Evolutionary conservation across 2,329 filamentous ascomycete species (phyloP), one percentile per base, ranked within the genome.

Genomic region (Colletotrichum plurivorum): DNA sequence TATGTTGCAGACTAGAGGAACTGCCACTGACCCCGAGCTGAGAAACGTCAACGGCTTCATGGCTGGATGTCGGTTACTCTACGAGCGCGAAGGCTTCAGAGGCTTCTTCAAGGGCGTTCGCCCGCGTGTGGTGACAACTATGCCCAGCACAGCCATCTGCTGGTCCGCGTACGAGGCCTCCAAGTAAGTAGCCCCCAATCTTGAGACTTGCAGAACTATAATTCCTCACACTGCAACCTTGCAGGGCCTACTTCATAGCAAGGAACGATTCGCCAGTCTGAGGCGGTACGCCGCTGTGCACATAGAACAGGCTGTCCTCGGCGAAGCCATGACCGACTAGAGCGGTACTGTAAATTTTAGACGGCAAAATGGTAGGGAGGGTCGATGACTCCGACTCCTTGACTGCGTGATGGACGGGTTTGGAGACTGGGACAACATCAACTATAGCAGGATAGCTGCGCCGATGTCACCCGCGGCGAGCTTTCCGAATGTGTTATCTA

Each of bases 111-210:
- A 97, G 78, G 96, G 96, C 51, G 89, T 98, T 78, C 91, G 93
- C 75, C 96, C 96, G 54, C 88, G 96, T 76, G 92, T 99, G 55
- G 91, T 99, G 71, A 98, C 95, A 12, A 97, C 96, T 1, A 98
- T 98, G 93, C 96, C 96, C 20, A 98, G 95, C 83, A 99, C 96
- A 41, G 96, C 96, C n/a, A 99, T 99, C 77, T 99, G 96, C 87
- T 99, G 96, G 96, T 96, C 89, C 46, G 89, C 89, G 36, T 92
- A 92, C 74, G 89, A 92, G 76, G 89, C 89, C 71, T 91, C 88
- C 74, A 92, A 92, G 89, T 91, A 81, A 76, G 88, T 83, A 22
- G 57, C 39, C n/a, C 22, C 27, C 31, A 8, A 12, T 41, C 20
- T 6, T 43, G 2, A 18, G 20, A 16, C 13, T 27, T 12, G 15